These are phyloP conservation scores for Musa schizocarpa DNA, from an alignment of 176 grass and related monocot species.

Conservation along the genomic window DNA sequence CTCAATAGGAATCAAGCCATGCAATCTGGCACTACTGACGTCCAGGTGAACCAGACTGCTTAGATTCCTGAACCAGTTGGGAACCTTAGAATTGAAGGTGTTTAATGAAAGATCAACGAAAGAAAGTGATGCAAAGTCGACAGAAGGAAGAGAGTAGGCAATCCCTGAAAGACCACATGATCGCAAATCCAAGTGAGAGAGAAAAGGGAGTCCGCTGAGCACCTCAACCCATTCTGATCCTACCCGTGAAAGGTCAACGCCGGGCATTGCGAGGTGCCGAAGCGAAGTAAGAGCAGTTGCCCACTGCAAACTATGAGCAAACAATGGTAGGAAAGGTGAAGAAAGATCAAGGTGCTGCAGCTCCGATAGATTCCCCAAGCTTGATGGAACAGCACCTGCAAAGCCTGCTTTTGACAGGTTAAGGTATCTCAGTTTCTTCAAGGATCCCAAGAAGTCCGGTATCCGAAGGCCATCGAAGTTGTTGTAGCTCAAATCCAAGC, in stretches of 20 bases:
- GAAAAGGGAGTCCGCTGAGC: neutral
- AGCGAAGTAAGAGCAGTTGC: neutral
- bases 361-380: neutral
- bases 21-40: neutral
- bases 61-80: neutral
- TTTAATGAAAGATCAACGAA: neutral
- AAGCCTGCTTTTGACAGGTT: constrained; percentile 4
- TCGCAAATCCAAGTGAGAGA: neutral
- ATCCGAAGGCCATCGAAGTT: constrained; percentile 11
- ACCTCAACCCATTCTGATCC: neutral
- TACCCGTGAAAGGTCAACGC: neutral
- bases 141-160: neutral
- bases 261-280: neutral
- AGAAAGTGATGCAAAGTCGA: neutral
- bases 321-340: neutral
- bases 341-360: neutral
- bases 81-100: constrained; percentile 2
- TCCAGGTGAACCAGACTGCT: constrained; percentile 3
- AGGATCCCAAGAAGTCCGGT: constrained; percentile 20
- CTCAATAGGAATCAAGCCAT: neutral
- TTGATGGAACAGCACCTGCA: constrained; percentile 17
- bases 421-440: constrained; percentile 25
- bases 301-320: neutral
- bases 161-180: neutral
- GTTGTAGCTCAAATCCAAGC: constrained; percentile 8